Conservation (phyloP, 371 early-diverging fungal genomes). For the Saksenaea vasiformis region DNA sequence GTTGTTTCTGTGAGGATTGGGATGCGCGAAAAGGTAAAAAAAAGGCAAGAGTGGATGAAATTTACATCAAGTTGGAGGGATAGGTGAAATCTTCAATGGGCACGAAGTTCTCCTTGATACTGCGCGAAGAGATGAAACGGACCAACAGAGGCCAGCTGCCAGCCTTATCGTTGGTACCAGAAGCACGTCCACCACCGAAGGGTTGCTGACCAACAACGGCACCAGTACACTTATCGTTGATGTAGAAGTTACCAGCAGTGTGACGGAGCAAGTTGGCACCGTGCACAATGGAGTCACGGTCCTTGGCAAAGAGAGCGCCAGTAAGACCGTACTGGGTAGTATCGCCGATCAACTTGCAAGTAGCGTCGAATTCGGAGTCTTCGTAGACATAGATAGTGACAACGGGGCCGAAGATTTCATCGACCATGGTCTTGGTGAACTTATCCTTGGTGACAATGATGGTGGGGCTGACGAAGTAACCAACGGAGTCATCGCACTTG, state of each 20-base stretch:
- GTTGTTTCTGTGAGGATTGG: neutral
- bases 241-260: conserved; percentile 97
- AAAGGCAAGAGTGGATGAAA: neutral
- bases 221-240: conserved; percentile 98
- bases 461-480: conserved; percentile 94
- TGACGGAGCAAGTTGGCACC: conserved; percentile 82
- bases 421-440: conserved; percentile 82
- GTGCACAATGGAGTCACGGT: conserved; percentile 75
- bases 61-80: conserved; percentile 80
- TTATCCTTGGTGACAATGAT: conserved; percentile 88
- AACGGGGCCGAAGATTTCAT: conserved; percentile 99
- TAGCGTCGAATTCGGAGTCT: conserved; percentile 75
- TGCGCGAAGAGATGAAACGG: conserved; percentile 92
- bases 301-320: conserved; percentile 86
- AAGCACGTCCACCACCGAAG: conserved; percentile 94
- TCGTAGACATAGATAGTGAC: conserved; percentile 92
- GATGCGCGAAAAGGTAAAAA: neutral
- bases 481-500: conserved; percentile 78
- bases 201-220: conserved; percentile 98
- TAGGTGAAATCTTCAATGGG: conserved; percentile 78
- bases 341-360: conserved; percentile 75
- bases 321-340: conserved; percentile 92
- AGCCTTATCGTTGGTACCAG: conserved; percentile 99
- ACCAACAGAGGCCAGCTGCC: conserved; percentile 66
- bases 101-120: conserved; percentile 96